These are phyloP conservation scores for Ramalina peruviana DNA, from an alignment of 495 filamentous ascomycete species.

Conservation along the genomic window DNA sequence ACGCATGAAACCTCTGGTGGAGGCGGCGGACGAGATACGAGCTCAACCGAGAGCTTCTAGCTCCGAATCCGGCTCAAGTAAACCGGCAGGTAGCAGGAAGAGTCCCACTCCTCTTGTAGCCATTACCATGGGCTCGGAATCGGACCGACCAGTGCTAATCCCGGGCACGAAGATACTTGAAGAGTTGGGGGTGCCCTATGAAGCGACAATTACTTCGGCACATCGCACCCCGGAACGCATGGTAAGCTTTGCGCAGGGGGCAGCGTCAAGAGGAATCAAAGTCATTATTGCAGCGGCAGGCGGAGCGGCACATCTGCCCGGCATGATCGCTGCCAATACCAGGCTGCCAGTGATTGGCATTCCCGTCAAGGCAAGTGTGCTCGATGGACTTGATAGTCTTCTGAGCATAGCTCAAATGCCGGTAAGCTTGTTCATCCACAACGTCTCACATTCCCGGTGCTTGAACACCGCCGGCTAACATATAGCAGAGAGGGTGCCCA, in stretches of 20 bases:
- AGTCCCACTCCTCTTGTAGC: slow-evolving; percentile 50
- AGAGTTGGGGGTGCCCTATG: slow-evolving; percentile 60
- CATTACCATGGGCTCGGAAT: slow-evolving; percentile 92
- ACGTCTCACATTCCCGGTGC: not conserved
- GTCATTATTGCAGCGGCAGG: slow-evolving; percentile 93
- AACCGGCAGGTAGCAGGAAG: not conserved
- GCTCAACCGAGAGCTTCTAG: slow-evolving; percentile 34
- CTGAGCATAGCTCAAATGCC: slow-evolving; percentile 94
- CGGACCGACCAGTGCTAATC: slow-evolving; percentile 67
- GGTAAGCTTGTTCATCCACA: slow-evolving; percentile 25
- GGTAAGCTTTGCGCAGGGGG: slow-evolving; percentile 57
- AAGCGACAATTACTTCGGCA: slow-evolving; percentile 78
- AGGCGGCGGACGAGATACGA: slow-evolving; percentile 49
- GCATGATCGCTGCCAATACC: slow-evolving; percentile 79
- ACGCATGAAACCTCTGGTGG: slow-evolving; percentile 51
- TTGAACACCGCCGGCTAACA: slow-evolving; percentile 4
- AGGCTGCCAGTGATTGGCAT: slow-evolving; percentile 87
- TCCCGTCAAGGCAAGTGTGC: slow-evolving; percentile 70
- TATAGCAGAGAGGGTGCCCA: slow-evolving; percentile 48
- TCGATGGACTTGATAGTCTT: slow-evolving; percentile 83
- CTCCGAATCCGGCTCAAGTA: not conserved
- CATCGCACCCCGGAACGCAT: slow-evolving; percentile 82
- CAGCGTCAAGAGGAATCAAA: slow-evolving; percentile 56
- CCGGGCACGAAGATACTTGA: slow-evolving; percentile 64
- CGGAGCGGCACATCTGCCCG: slow-evolving; percentile 81